A percentile compares a stretch with the other conserved stretches of the same genome.
Conservation (phyloP, 108 stramenopile species). For the Discostella pseudostelligera region DNA sequence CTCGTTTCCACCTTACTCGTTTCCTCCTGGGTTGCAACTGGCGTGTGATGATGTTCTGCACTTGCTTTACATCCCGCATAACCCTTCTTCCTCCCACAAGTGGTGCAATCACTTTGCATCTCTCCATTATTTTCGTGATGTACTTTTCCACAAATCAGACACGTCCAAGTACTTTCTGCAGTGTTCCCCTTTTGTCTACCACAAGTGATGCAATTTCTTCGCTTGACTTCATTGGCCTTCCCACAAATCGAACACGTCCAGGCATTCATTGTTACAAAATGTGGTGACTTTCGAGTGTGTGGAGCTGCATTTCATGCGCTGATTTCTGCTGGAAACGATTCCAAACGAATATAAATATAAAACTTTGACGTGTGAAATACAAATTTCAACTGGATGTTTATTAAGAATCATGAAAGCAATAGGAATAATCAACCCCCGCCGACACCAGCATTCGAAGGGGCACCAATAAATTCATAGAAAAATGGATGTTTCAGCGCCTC, state of each 20-base stretch:
- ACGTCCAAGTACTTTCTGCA: background rate
- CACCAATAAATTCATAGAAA: constrained; percentile 67
- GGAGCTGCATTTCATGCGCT: too few species aligned
- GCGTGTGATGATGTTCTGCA: background rate
- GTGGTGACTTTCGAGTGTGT: too few species aligned
- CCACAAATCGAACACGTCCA: background rate
- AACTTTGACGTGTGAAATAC: too few species aligned
- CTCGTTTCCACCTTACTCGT: background rate
- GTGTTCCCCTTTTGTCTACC: background rate
- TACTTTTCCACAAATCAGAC: background rate
- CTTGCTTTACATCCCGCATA: background rate
- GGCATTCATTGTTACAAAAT: background rate
- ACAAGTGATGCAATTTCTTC: background rate
- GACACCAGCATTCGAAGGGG: background rate
- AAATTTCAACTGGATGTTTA: too few species aligned
- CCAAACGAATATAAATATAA: too few species aligned
- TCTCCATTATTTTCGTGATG: background rate
- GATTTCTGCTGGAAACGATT: too few species aligned
- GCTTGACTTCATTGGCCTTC: background rate
- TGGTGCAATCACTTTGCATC: background rate
- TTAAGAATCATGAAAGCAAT: too few species aligned
- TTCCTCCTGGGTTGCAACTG: background rate
- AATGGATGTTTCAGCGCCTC: constrained; percentile 94
- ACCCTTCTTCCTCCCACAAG: background rate
- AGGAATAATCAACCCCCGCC: too few species aligned